Evolutionary conservation across 2,329 filamentous ascomycete species (phyloP).

Genomic region (Graphiopsis chlorocephala): DNA sequence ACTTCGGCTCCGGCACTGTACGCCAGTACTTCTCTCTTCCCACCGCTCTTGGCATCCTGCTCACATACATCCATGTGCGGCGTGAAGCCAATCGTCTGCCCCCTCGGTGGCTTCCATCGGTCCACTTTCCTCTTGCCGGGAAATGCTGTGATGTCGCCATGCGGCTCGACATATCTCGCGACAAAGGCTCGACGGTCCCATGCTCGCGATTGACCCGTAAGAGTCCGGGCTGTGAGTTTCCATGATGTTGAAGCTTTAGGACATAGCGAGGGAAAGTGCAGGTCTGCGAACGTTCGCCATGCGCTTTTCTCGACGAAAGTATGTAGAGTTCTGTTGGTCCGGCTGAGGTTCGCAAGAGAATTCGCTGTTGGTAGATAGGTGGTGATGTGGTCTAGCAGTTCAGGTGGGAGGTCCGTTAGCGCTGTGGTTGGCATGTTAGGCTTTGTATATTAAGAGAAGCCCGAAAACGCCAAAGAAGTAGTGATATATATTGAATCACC

Average conservation of each 20-base stretch:
- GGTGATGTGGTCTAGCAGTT: constrained; percentile 39
- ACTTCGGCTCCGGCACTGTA: constrained; percentile 61
- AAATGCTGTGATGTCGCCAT: constrained; percentile 35
- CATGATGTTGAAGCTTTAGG: constrained; percentile 38
- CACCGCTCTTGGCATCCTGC: constrained; percentile 37
- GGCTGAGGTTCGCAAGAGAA: constrained; percentile 44
- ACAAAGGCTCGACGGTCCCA: constrained; percentile 57
- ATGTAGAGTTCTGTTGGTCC: constrained; percentile 47
- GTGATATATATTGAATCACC: background rate
- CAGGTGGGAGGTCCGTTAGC: constrained; percentile 37
- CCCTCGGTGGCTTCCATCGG: constrained; percentile 42
- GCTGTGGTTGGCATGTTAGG: constrained; percentile 22
- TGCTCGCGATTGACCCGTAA: constrained; percentile 57
- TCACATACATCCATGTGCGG: constrained; percentile 41
- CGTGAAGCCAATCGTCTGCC: constrained; percentile 58
- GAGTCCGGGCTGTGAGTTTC: constrained; percentile 51
- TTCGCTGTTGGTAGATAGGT: constrained; percentile 45
- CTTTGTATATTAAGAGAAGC: background rate
- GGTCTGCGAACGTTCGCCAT: constrained; percentile 49
- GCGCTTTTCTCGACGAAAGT: constrained; percentile 44
- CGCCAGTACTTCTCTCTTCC: constrained; percentile 54
- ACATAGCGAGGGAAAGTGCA: constrained; percentile 44
- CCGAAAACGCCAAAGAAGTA: background rate
- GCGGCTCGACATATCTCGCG: constrained; percentile 51
- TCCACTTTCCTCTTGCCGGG: constrained; percentile 27